These are phyloP conservation scores for Marvania coccoides DNA, from an alignment of 139 green algal genomes.

Conservation along the genomic window DNA sequence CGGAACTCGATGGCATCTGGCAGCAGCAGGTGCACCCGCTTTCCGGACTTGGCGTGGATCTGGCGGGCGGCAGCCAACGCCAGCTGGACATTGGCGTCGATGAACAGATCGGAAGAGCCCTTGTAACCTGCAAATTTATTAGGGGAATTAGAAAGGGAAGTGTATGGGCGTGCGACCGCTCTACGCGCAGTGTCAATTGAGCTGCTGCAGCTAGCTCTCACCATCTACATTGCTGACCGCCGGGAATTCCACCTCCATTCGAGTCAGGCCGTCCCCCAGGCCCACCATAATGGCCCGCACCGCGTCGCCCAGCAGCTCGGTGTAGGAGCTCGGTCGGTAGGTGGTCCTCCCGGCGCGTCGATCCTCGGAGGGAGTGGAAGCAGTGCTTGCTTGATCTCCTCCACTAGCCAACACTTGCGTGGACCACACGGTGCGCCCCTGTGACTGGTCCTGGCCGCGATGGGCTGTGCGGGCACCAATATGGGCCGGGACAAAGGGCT, in stretches of 20 bases:
- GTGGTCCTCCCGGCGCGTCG: slow-evolving; percentile 40
- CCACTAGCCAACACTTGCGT: too few relatives aligned
- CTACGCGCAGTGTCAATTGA: not conserved
- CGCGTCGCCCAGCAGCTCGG: slow-evolving; percentile 68
- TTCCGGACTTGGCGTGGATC: slow-evolving; percentile 39
- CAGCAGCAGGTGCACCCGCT: slow-evolving; percentile 70
- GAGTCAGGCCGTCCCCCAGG: slow-evolving; percentile 53
- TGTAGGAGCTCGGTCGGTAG: slow-evolving; percentile 64
- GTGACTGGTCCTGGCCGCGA: too few relatives aligned
- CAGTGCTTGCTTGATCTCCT: too few relatives aligned
- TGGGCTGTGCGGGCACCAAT: too few relatives aligned
- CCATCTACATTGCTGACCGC: slow-evolving; percentile 55
- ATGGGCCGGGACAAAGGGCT: too few relatives aligned
- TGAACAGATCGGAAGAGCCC: slow-evolving; percentile 75
- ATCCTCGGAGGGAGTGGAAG: too few relatives aligned
- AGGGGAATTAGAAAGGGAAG: not conserved
- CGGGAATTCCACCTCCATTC: slow-evolving; percentile 88
- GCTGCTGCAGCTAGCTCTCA: slow-evolving; percentile 16
- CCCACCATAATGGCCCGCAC: slow-evolving; percentile 40
- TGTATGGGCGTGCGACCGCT: not conserved
- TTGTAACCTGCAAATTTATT: slow-evolving; percentile 82
- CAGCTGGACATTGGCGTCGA: slow-evolving; percentile 85
- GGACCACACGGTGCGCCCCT: too few relatives aligned
- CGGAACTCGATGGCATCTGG: slow-evolving; percentile 72
- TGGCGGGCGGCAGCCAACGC: slow-evolving; percentile 58